Evolutionary conservation across 169 alveolate genomes (phyloP).

Genomic region (Theileria orientalis): DNA sequence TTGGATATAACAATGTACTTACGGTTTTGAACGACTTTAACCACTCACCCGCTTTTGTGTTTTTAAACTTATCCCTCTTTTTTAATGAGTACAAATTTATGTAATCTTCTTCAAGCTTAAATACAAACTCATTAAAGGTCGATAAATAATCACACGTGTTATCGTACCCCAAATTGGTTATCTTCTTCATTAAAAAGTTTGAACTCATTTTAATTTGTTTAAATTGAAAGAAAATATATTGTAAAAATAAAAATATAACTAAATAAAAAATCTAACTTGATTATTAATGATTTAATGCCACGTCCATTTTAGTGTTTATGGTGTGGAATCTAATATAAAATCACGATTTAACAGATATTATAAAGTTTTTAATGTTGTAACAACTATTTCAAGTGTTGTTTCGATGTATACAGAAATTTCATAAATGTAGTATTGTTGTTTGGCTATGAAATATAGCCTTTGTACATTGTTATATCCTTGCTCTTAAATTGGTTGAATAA

Average conservation of each 20-base stretch:
- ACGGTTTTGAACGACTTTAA: slow-evolving; percentile 17
- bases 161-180: slow-evolving; percentile 15
- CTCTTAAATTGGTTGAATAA: too few species aligned
- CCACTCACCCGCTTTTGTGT: slow-evolving; percentile 3
- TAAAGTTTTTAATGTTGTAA: too few species aligned
- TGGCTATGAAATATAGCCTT: too few species aligned
- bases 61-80: slow-evolving; percentile 13
- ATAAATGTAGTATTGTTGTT: too few species aligned
- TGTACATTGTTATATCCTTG: too few species aligned
- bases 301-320: neutral
- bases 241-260: neutral
- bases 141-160: slow-evolving; percentile 1
- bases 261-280: neutral
- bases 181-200: slow-evolving; percentile 6
- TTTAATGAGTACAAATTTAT: slow-evolving; percentile 16
- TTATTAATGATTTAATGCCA: neutral
- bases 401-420: too few species aligned
- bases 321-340: neutral
- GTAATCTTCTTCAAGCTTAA: slow-evolving; percentile 44
- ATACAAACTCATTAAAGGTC: slow-evolving; percentile 21
- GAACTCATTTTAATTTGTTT: neutral
- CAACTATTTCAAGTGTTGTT: too few species aligned
- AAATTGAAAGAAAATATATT: neutral
- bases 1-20: neutral
- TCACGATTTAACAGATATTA: neutral